Conservation (phyloP, 1,284 basidiomycete genomes). For the Cerrena zonata region DNA sequence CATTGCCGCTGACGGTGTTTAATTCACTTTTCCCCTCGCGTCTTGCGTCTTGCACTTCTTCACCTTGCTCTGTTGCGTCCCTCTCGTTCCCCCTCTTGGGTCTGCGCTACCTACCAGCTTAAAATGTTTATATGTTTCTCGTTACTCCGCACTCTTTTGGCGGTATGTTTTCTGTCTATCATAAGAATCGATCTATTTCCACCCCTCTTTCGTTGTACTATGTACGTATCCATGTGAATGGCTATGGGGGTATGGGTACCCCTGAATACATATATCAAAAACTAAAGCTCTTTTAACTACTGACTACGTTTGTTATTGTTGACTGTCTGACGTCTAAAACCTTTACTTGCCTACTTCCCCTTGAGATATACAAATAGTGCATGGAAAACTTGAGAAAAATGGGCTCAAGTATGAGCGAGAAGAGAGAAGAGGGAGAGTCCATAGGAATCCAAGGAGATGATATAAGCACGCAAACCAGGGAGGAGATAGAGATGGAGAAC, state of each 20-base stretch:
- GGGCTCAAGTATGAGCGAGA: not conserved
- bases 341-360: not conserved
- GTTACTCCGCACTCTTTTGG: not conserved
- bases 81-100: not conserved
- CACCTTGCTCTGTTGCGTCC: not conserved
- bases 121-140: not conserved
- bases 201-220: not conserved
- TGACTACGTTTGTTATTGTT: no score
- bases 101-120: not conserved
- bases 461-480: no score
- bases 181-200: not conserved
- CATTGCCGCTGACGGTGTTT: conserved; percentile 23
- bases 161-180: not conserved
- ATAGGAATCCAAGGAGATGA: no score
- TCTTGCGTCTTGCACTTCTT: not conserved
- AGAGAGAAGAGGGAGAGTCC: not conserved
- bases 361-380: not conserved
- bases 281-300: not conserved
- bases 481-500: no score
- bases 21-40: conserved; percentile 5
- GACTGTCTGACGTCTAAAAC: no score
- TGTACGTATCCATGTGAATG: not conserved
- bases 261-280: not conserved
- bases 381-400: not conserved
- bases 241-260: conserved; percentile 1